phyloP scores from a whole-genome alignment of 768 basidiomycete species.

The Amanita jacksonii region DNA sequence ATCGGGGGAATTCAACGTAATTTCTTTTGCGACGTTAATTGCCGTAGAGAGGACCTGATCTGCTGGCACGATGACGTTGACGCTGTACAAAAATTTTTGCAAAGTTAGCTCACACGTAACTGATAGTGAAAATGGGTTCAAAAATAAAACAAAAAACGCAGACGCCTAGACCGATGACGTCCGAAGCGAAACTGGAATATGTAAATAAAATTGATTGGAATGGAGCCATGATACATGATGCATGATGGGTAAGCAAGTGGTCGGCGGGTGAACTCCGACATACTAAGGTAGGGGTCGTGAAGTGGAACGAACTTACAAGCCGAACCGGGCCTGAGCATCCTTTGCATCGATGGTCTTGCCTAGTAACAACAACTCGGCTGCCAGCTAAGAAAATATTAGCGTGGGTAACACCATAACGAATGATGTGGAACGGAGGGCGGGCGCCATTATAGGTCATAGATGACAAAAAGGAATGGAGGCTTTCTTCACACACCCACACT shows the following conservation, averaged over 20 bases:
- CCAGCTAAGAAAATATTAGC: conserved; percentile 34
- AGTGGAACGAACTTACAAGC: conserved; percentile 48
- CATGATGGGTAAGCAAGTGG: too few species aligned
- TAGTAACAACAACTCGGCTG: conserved; percentile 66
- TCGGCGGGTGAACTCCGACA: too few species aligned
- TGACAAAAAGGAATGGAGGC: conserved; percentile 6
- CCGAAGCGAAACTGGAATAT: not conserved
- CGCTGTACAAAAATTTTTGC: conserved; percentile 29
- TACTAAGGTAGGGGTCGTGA: not conserved
- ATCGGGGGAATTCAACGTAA: conserved; percentile 65
- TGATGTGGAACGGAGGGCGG: not conserved
- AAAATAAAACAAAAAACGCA: not conserved
- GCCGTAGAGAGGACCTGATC: conserved; percentile 51
- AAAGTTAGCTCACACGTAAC: not conserved
- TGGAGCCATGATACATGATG: not conserved
- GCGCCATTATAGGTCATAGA: not conserved
- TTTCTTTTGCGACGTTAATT: conserved; percentile 47
- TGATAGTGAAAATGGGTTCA: not conserved
- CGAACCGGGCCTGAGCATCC: conserved; percentile 61
- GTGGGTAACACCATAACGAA: conserved; percentile 2
- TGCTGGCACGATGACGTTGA: conserved; percentile 59
- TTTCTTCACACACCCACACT: not conserved
- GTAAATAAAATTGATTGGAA: too few species aligned
- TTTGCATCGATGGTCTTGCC: conserved; percentile 59
- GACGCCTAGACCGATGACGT: not conserved